These are phyloP conservation scores for Cyclotella cryptica DNA, from an alignment of 108 stramenopile genomes.

Conservation along the genomic window DNA sequence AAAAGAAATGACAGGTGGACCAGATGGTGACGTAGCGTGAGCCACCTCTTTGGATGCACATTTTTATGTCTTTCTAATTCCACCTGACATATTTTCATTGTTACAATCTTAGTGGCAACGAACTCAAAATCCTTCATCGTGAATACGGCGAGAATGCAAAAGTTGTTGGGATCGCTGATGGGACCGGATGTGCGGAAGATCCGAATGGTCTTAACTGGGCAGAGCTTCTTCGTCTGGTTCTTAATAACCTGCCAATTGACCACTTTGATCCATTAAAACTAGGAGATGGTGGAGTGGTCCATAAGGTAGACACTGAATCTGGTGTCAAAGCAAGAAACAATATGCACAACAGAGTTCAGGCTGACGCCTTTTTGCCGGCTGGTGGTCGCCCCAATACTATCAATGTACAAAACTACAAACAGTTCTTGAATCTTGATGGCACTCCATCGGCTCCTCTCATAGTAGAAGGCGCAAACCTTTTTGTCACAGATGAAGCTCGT, in stretches of 20 bases:
- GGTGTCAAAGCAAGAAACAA: conserved; percentile 94
- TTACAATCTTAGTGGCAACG: conserved; percentile 72
- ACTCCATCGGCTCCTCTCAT: conserved; percentile 89
- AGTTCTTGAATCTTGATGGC: conserved; percentile 85
- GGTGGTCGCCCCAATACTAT: conserved; percentile 98
- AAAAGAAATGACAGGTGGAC: conserved; percentile 92
- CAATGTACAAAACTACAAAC: conserved; percentile 87
- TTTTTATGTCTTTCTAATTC: background rate
- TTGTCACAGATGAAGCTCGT: conserved; percentile 93
- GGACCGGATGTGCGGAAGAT: conserved; percentile 96
- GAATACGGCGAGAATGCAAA: conserved; percentile 96
- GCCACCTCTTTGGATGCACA: background rate
- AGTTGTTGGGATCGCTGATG: conserved; percentile 96
- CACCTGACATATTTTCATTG: background rate
- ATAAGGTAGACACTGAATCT: conserved; percentile 84
- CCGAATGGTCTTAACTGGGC: conserved; percentile 91
- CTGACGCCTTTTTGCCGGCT: conserved; percentile 97
- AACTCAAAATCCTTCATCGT: conserved; percentile 93
- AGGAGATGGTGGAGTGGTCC: conserved; percentile 69
- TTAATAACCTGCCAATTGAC: conserved; percentile 75
- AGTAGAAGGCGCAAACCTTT: conserved; percentile 98
- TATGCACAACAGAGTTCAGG: conserved; percentile 96
- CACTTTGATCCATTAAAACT: conserved; percentile 85
- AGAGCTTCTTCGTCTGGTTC: conserved; percentile 92
- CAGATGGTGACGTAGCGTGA: conserved; percentile 96